Base-by-base conservation (phyloP, 129 eudicot genomes). In the Silybum marianum region DNA sequence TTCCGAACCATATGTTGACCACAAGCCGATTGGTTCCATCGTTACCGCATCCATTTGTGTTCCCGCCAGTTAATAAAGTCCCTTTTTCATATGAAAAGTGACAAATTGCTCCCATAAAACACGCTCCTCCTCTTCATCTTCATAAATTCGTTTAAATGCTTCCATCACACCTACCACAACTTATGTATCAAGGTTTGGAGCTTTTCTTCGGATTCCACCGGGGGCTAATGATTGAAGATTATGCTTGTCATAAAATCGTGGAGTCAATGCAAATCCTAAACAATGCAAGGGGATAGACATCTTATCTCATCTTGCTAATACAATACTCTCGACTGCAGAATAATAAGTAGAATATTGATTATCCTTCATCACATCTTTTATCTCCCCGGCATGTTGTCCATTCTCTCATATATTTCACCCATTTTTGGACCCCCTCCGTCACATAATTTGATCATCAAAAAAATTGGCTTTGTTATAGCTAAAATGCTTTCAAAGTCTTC, bases 381-480 rank as follows among this genome's bases (percentile, higher is more conserved):
- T 80, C 71, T 72, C 78, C 6, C 83, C 77, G 28, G 22, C 83
- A 79, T 79, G n/a, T 60, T 72, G 54, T 80, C 63, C 70, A 30
- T 80, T 14, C 7, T 51, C 24, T 72, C 83, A 51, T 48, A 80
- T 3, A 79, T 69, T 25, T 25, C 28, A 25, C 28, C 28, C 28
- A 25, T 25, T 25, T 25, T 71, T 70, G 19, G 6, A 10, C 80
- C 71, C 32, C 72, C 42, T 6, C 25, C 66, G 24, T 39, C 65
- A 77, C 72, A 77, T 9, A 72, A 54, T 51, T 58, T 72, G 10
- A 72, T 63, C 18, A 79, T 5, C 19, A 13, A 39, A 12, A 19
- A 72, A 34, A 8, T 16, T 4, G 78, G 78, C 16, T 72, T 80
- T 16, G 84, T 72, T 7, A 71, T 71, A 6, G 4, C 30, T 2